Evolutionary conservation across 768 basidiomycete species (phyloP).

Genomic region (Mycena epipterygia): DNA sequence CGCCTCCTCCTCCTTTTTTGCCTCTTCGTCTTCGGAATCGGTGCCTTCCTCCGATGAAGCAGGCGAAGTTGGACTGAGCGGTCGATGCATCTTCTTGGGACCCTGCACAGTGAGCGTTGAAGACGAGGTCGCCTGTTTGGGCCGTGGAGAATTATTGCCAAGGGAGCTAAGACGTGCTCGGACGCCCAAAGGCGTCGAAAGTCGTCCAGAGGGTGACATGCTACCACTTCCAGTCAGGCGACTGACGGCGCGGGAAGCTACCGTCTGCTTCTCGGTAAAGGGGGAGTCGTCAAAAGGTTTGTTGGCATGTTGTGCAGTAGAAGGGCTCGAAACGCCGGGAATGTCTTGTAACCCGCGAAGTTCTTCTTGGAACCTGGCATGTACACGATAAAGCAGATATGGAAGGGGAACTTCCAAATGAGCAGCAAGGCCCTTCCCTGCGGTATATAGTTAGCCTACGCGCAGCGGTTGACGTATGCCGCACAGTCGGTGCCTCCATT

Average conservation of each 20-base stretch:
- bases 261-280: constrained; percentile 44
- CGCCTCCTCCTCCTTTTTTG: constrained; percentile 76
- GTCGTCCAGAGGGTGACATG: constrained; percentile 58
- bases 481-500: constrained; percentile 87
- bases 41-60: constrained; percentile 65
- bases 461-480: constrained; percentile 11
- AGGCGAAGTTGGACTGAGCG: constrained; percentile 62
- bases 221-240: constrained; percentile 51
- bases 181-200: constrained; percentile 71
- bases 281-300: constrained; percentile 45
- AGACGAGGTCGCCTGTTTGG: constrained; percentile 74
- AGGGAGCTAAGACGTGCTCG: constrained; percentile 81
- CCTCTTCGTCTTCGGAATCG: constrained; percentile 74
- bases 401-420: constrained; percentile 87
- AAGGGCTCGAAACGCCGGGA: constrained; percentile 70
- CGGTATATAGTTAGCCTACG: constrained; percentile 14
- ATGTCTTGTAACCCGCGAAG: constrained; percentile 83
- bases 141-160: constrained; percentile 63
- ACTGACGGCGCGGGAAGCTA: constrained; percentile 45
- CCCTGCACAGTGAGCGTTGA: constrained; percentile 81
- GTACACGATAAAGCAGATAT: constrained; percentile 87
- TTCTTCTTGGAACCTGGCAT: constrained; percentile 88
- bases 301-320: constrained; percentile 52
- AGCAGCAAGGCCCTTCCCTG: constrained; percentile 88
- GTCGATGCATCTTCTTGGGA: constrained; percentile 52